Conservation (phyloP, 208 protist species). For the Herpetomonas samuelpessoai region DNA sequence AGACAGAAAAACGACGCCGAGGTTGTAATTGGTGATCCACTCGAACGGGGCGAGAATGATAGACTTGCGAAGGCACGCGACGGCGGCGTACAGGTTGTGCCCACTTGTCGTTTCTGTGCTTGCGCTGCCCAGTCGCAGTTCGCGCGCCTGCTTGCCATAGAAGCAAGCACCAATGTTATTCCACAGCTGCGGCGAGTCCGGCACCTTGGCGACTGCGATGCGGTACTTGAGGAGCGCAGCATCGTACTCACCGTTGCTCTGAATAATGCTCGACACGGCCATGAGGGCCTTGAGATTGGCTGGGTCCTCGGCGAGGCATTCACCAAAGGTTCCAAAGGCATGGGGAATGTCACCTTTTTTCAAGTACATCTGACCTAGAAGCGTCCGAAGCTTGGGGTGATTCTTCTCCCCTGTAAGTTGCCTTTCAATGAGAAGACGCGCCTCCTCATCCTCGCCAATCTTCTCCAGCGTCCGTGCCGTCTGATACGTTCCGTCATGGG, state of each 20-base stretch:
- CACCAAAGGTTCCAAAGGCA: conserved; percentile 92
- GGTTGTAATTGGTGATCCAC: conserved; percentile 96
- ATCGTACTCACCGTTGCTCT: conserved; percentile 94
- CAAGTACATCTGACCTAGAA: conserved; percentile 92
- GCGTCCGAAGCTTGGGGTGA: conserved; percentile 92
- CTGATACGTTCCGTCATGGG: conserved; percentile 92
- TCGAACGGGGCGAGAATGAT: conserved; percentile 94
- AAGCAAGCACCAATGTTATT: conserved; percentile 98
- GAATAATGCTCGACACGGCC: conserved; percentile 93
- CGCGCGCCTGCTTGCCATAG: conserved; percentile 78
- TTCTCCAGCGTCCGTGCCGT: conserved; percentile 82
- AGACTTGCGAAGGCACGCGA: conserved; percentile 95
- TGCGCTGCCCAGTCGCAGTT: not conserved
- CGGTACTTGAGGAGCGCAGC: conserved; percentile 96
- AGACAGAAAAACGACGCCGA: conserved; percentile 92
- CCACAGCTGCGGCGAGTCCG: conserved; percentile 95
- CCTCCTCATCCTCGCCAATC: conserved; percentile 53
- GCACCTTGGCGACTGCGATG: conserved; percentile 79
- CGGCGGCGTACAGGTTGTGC: conserved; percentile 86
- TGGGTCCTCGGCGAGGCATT: conserved; percentile 89
- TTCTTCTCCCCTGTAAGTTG: conserved; percentile 87
- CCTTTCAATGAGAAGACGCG: conserved; percentile 80
- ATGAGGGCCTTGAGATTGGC: conserved; percentile 90
- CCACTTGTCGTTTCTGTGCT: not conserved
- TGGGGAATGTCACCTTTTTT: conserved; percentile 62